Percentiles rank a stretch among this genome's conserved stretches.
phyloP scores from a whole-genome alignment of 2,329 filamentous ascomycete species.

The Aspergillus luchuensis region DNA sequence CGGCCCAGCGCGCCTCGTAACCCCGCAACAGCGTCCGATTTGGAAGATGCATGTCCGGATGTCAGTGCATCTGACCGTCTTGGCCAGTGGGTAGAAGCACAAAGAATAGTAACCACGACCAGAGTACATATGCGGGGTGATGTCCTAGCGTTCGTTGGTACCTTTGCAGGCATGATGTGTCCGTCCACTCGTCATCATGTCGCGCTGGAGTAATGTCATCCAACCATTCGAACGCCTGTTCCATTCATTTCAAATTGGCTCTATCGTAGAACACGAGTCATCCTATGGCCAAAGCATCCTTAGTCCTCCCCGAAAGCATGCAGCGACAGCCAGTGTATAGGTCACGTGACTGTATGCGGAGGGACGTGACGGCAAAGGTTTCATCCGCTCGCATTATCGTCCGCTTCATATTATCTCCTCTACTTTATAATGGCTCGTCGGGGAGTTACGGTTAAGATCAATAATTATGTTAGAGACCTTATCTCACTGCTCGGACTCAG shows the following conservation, averaged over 20 bases:
- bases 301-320: neutral
- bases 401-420: neutral
- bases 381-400: neutral
- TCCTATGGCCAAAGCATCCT: neutral
- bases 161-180: neutral
- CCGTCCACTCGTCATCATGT: neutral
- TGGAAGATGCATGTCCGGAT: neutral
- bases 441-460: no score
- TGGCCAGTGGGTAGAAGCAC: neutral
- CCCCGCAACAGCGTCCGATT: neutral
- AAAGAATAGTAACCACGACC: neutral
- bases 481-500: neutral
- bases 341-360: neutral
- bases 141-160: neutral
- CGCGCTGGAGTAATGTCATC: neutral
- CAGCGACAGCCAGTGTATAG: neutral
- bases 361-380: neutral
- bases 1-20: neutral
- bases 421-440: neutral
- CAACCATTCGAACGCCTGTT: neutral
- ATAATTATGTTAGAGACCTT: neutral
- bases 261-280: neutral
- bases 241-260: neutral
- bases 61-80: neutral
- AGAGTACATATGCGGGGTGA: neutral